These are phyloP conservation scores for Phytopythium delawarense DNA, from an alignment of 352 stramenopile species.

Conservation along the genomic window DNA sequence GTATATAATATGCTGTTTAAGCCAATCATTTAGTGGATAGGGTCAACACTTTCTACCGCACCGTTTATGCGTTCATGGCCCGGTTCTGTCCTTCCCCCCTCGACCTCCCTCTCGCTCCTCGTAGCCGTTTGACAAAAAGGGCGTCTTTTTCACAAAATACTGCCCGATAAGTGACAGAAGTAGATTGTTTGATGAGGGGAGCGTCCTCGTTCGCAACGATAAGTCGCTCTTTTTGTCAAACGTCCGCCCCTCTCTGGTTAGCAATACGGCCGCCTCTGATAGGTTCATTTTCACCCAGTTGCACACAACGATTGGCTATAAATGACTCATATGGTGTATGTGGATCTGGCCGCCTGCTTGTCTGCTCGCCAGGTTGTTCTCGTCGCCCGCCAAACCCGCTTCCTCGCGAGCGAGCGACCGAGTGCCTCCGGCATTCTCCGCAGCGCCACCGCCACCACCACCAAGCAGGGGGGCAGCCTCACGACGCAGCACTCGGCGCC, in stretches of 20 bases:
- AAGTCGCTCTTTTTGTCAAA: no score
- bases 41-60: background rate
- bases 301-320: slow-evolving; percentile 3
- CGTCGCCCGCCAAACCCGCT: slow-evolving; percentile 1
- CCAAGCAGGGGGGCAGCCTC: background rate
- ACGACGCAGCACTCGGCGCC: background rate
- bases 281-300: background rate
- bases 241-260: background rate
- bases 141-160: no score
- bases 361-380: background rate
- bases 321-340: background rate
- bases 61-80: background rate
- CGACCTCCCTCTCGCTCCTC: background rate
- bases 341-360: background rate
- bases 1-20: background rate
- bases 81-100: background rate
- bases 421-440: background rate
- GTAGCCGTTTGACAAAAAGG: no score
- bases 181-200: no score
- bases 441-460: background rate
- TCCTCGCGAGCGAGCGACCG: background rate
- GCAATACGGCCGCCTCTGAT: background rate
- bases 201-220: no score
- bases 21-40: background rate
- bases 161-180: no score